phyloP scores from a whole-genome alignment of 1,284 basidiomycete species.

The Rhodotorula glutinis region DNA sequence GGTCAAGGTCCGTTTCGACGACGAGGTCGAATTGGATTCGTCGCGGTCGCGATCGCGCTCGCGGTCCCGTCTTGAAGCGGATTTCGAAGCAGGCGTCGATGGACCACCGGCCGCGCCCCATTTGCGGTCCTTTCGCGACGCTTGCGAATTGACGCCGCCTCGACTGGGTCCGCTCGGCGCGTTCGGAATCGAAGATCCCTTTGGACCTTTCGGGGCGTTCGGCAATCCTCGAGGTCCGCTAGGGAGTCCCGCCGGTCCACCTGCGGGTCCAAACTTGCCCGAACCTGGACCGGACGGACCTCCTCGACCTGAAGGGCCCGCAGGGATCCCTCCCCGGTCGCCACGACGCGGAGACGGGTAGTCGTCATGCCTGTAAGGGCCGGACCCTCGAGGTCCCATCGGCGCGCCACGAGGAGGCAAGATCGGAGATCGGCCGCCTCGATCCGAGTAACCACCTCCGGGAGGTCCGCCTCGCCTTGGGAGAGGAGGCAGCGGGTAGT shows the following conservation, averaged over 20 bases:
- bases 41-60: constrained; percentile 46
- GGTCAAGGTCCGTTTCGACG: constrained; percentile 67
- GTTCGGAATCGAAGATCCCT: constrained; percentile 2
- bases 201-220: constrained; percentile 4
- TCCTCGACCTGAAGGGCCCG: neutral
- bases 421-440: neutral
- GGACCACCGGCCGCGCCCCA: constrained; percentile 19
- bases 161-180: constrained; percentile 24
- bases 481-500: neutral
- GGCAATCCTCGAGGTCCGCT: constrained; percentile 2
- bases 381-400: constrained; percentile 10
- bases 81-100: neutral
- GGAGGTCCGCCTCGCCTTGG: neutral
- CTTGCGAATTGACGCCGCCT: constrained; percentile 6
- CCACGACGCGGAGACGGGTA: neutral
- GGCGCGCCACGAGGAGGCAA: constrained; percentile 1
- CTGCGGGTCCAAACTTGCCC: constrained; percentile 2
- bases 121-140: constrained; percentile 31
- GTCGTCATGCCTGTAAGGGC: neutral
- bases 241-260: neutral
- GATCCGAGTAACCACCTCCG: constrained; percentile 4
- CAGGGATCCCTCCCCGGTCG: neutral
- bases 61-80: constrained; percentile 1
- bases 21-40: constrained; percentile 53
- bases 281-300: neutral